Base-by-base conservation (phyloP, 1,284 basidiomycete genomes). In the Pascua sp. region DNA sequence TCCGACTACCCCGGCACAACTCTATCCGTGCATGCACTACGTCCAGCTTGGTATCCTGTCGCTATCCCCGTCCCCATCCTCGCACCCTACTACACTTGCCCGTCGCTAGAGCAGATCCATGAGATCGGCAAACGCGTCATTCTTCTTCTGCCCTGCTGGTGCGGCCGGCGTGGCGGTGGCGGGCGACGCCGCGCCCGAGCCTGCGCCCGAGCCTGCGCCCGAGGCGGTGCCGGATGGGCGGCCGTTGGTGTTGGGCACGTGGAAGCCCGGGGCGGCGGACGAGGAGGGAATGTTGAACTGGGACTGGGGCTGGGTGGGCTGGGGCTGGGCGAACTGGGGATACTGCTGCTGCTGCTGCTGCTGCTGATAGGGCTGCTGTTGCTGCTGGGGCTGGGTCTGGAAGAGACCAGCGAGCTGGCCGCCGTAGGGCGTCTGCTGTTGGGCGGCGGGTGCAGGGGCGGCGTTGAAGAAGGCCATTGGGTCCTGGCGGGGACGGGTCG, bases 71-170 rank as follows among this genome's bases (percentile, higher is more conserved):
- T n/a, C n/a, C n/a, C n/a, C n/a, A n/a, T n/a, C n/a, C n/a, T n/a
- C n/a, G n/a, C n/a, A n/a, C n/a, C n/a, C n/a, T n/a, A n/a, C n/a
- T n/a, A n/a, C n/a, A n/a, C n/a, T n/a, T n/a, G n/a, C n/a, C n/a
- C n/a, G n/a, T n/a, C n/a, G n/a, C 36, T 40, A 53, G 72, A 76
- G 73, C 41, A 76, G 62, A 61, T 76, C 69, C 41, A 76, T 75
- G 37, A 78, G 63, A 63, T 77, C 77, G 15, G 76, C 77, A 65
- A 78, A 78, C 18, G 76, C 75, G 56, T 78, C 77, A 54, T 73
- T 72, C 66, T 75, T 73, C 63, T 66, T 60, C 39, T 42, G 56
- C 49, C 47, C 36, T 15, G 65, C 49, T 42, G 54, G 42, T 40
- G 54, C 48, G 17, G 56, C 54, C 52, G 63, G n/a, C 41, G 42